Evolutionary conservation across 139 green algal species (phyloP).

Genomic region (Coccomyxa sp.): DNA sequence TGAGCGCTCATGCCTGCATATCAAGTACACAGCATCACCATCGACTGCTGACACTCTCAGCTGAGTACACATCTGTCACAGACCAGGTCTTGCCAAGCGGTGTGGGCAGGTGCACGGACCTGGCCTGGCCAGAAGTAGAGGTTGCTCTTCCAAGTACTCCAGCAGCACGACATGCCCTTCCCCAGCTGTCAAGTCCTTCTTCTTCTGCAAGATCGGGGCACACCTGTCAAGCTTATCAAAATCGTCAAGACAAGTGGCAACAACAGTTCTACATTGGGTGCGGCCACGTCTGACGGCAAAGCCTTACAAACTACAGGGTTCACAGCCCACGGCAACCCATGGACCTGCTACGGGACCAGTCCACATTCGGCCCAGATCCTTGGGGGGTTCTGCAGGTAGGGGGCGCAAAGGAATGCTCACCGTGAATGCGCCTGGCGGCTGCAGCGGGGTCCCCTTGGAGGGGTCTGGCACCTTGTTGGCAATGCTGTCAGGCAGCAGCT

Average conservation of each 20-base stretch:
- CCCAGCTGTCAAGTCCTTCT: slow-evolving; percentile 43
- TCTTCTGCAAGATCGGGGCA: slow-evolving; percentile 22
- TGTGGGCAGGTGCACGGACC: neutral
- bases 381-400: neutral
- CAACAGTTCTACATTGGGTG: neutral
- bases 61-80: neutral
- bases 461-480: slow-evolving; percentile 7
- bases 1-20: slow-evolving; percentile 69
- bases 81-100: neutral
- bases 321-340: neutral
- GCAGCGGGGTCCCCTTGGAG: slow-evolving; percentile 9
- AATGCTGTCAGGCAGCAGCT: slow-evolving; percentile 10
- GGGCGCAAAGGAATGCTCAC: neutral
- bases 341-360: neutral
- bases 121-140: slow-evolving; percentile 61
- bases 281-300: neutral
- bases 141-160: slow-evolving; percentile 80
- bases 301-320: neutral
- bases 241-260: neutral
- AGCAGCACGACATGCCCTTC: slow-evolving; percentile 66
- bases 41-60: neutral
- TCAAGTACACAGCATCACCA: neutral
- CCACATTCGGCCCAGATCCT: neutral
- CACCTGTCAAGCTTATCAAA: neutral
- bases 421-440: slow-evolving; percentile 36